Evolutionary conservation across 805 yeast genomes (phyloP).

Genomic region (Yarrowia deformans): DNA sequence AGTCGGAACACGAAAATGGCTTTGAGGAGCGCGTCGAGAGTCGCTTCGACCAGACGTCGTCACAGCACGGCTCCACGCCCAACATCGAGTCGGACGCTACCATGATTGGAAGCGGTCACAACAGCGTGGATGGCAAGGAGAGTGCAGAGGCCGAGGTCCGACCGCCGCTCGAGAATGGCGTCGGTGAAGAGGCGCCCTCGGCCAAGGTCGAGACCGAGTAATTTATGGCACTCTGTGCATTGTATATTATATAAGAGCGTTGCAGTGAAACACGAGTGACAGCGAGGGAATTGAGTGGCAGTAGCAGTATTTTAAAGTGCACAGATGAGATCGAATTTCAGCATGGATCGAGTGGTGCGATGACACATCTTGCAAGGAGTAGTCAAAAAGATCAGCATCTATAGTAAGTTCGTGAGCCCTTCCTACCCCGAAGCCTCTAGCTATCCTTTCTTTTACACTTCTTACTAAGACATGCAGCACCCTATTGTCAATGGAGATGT

Average conservation of each 20-base stretch:
- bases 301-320: no score
- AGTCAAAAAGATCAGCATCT: no score
- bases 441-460: no score
- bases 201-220: slow-evolving; percentile 4
- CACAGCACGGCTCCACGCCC: slow-evolving; percentile 9
- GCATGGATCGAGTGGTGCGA: no score
- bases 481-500: no score
- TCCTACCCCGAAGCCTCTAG: no score
- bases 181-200: background rate
- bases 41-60: slow-evolving; percentile 21
- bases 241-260: slow-evolving; percentile 24
- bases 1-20: background rate
- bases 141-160: slow-evolving; percentile 5
- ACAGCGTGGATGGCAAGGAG: slow-evolving; percentile 17
- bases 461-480: no score
- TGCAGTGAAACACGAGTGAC: background rate
- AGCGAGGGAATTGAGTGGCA: no score
- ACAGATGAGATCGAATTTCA: no score
- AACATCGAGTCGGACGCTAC: slow-evolving; percentile 14
- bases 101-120: slow-evolving; percentile 19
- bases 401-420: no score
- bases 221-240: slow-evolving; percentile 31
- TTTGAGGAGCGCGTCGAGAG: slow-evolving; percentile 5
- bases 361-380: no score
- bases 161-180: background rate